Conservation (phyloP, 495 filamentous ascomycete genomes). For the Trichoderma virens region DNA sequence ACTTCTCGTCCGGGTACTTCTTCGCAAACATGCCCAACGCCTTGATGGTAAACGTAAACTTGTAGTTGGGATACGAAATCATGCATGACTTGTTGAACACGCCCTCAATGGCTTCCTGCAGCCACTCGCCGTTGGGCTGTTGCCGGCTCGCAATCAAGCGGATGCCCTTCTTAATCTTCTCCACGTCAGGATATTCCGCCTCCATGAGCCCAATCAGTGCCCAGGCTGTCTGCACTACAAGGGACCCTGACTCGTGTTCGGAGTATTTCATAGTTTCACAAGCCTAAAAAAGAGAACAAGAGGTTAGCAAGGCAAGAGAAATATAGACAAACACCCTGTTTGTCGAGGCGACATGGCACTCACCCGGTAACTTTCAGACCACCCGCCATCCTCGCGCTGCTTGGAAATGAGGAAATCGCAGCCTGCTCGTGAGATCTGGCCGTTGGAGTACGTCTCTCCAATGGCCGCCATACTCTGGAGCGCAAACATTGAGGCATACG, state of each 20-base stretch:
- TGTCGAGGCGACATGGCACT: constrained; percentile 22
- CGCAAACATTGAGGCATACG: constrained; percentile 93
- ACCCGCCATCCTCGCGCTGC: constrained; percentile 84
- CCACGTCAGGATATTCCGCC: constrained; percentile 70
- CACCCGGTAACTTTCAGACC: constrained; percentile 90
- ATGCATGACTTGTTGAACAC: constrained; percentile 99
- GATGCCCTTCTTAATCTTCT: constrained; percentile 64
- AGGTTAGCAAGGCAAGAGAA: neutral
- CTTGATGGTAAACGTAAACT: constrained; percentile 91
- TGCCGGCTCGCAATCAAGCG: constrained; percentile 80
- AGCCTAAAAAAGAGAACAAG: constrained; percentile 31
- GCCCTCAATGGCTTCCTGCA: constrained; percentile 91
- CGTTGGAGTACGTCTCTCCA: constrained; percentile 74
- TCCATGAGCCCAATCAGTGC: constrained; percentile 77
- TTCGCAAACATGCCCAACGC: constrained; percentile 82
- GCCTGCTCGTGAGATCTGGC: constrained; percentile 57
- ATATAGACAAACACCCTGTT: neutral
- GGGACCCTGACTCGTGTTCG: constrained; percentile 51
- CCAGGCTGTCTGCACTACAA: constrained; percentile 94
- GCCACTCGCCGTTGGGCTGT: constrained; percentile 83
- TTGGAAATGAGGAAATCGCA: constrained; percentile 80
- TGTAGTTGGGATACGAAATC: constrained; percentile 99
- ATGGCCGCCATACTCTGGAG: constrained; percentile 74
- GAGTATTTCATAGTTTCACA: constrained; percentile 47
- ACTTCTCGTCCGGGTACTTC: constrained; percentile 59